Evolutionary conservation across 2,329 filamentous ascomycete species (phyloP).

Genomic region (Rhinocladiella similis): DNA sequence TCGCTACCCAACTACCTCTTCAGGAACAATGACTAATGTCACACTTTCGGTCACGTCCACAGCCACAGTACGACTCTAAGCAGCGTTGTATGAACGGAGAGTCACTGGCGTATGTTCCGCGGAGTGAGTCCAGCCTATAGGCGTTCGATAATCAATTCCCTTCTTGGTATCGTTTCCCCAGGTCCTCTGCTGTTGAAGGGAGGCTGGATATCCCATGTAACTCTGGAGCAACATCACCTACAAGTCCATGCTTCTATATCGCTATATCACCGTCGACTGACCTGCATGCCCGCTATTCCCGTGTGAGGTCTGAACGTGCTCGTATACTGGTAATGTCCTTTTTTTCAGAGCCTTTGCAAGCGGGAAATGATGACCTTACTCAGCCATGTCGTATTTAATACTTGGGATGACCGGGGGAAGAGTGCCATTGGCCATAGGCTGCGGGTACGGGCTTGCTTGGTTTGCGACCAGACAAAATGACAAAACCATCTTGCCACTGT

Average conservation of each 20-base stretch:
- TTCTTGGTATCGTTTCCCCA: constrained; percentile 9
- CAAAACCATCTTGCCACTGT: not conserved
- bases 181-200: not conserved
- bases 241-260: no score
- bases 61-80: not conserved
- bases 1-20: not conserved
- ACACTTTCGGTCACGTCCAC: not conserved
- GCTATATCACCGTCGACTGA: not conserved
- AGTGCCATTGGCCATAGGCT: not conserved
- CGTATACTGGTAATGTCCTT: constrained; percentile 8
- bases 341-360: constrained; percentile 1
- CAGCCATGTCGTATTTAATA: constrained; percentile 13
- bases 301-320: not conserved
- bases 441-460: not conserved
- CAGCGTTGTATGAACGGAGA: not conserved
- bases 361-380: constrained; percentile 22
- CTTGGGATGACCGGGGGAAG: not conserved
- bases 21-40: not conserved
- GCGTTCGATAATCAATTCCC: constrained; percentile 1
- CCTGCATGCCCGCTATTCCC: not conserved
- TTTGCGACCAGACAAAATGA: not conserved
- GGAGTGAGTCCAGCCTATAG: constrained; percentile 8
- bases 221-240: not conserved
- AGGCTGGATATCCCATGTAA: constrained; percentile 16
- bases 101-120: not conserved